Conservation (phyloP, 2,329 filamentous ascomycete species). For the Penicillium digitatum region DNA sequence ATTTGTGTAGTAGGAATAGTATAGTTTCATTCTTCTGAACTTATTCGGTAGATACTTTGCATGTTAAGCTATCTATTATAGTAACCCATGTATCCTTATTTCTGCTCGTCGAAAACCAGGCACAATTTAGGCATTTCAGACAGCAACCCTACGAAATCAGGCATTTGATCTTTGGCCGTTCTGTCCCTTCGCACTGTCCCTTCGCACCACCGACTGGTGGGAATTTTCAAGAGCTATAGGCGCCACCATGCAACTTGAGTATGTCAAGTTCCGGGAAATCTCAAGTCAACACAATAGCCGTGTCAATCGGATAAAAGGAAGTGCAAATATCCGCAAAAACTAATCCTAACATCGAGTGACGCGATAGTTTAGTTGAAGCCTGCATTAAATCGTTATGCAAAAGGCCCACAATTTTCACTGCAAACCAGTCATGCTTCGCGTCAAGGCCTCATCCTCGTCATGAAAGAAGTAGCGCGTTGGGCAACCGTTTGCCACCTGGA, state of each 20-base stretch:
- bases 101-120: too few species aligned
- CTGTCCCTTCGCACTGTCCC: too few species aligned
- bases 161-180: too few species aligned
- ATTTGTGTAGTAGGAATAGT: too few species aligned
- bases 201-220: conserved; percentile 12
- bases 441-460: conserved; percentile 35
- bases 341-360: not conserved
- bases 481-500: not conserved
- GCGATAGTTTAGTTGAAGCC: not conserved
- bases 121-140: too few species aligned
- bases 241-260: conserved; percentile 1
- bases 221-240: not conserved
- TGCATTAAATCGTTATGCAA: not conserved
- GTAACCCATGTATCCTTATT: too few species aligned
- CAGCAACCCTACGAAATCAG: too few species aligned
- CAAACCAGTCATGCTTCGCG: conserved; percentile 34
- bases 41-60: too few species aligned
- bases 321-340: not conserved
- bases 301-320: not conserved
- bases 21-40: too few species aligned
- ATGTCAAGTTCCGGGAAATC: not conserved
- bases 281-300: not conserved
- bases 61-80: too few species aligned
- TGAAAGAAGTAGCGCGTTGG: conserved; percentile 29
- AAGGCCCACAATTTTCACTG: conserved; percentile 18